Conservation (phyloP, 2,329 filamentous ascomycete genomes). For the Seiridium unicorne region DNA sequence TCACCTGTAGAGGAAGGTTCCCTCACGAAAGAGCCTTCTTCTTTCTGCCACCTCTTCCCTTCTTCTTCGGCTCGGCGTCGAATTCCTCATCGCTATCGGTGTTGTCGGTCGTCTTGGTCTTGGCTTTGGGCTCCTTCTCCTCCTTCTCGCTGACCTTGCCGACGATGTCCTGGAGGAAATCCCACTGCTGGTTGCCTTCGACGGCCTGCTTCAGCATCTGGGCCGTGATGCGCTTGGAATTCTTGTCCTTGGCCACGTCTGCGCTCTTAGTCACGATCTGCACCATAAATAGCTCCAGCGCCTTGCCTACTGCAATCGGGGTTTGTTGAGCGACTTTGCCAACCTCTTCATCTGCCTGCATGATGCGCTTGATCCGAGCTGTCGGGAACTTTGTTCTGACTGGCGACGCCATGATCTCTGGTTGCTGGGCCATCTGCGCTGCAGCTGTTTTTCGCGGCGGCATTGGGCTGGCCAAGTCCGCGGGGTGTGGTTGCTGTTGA, state of each 20-base stretch:
- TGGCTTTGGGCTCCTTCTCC: constrained; percentile 35
- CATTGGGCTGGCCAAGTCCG: constrained; percentile 28
- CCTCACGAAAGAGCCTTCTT: constrained; percentile 44
- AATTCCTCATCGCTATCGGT: constrained; percentile 52
- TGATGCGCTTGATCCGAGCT: constrained; percentile 96
- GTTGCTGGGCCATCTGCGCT: constrained; percentile 34
- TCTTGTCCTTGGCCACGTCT: constrained; percentile 75
- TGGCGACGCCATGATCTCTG: constrained; percentile 59
- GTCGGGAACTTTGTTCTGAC: constrained; percentile 97
- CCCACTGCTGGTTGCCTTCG: constrained; percentile 84
- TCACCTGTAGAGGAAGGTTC: constrained; percentile 3
- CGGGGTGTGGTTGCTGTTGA: not conserved
- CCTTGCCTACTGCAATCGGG: constrained; percentile 92
- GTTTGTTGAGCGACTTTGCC: constrained; percentile 98
- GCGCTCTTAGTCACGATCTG: constrained; percentile 87
- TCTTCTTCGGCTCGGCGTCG: constrained; percentile 44
- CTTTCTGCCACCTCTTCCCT: constrained; percentile 43
- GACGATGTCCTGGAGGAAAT: constrained; percentile 90
- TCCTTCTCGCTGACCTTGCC: constrained; percentile 67
- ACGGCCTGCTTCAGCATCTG: constrained; percentile 91
- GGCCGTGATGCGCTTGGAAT: constrained; percentile 85
- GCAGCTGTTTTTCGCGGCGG: constrained; percentile 33
- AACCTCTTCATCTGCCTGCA: constrained; percentile 98
- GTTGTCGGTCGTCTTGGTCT: constrained; percentile 47
- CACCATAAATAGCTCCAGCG: constrained; percentile 97